A percentile compares a stretch with the other conserved stretches of the same genome.
Conservation (phyloP, 345 rosid genomes). For the Salix koriyanagi region DNA sequence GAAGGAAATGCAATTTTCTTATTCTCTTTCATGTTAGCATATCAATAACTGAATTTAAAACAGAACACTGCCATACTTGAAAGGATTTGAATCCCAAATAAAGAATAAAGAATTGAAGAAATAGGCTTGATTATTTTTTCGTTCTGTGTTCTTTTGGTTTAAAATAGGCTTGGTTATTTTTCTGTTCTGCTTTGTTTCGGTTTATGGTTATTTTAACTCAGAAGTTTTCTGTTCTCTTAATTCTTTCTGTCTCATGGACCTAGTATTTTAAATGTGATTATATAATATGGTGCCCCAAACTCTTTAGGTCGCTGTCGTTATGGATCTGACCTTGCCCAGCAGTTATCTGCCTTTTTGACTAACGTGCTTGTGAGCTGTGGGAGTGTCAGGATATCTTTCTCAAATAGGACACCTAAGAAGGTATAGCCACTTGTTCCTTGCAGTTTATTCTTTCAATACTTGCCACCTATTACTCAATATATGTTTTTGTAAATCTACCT, state of each 20-base stretch:
- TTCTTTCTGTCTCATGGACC: background rate
- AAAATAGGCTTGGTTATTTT: background rate
- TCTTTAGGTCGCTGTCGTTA: constrained; percentile 70
- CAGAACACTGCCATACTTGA: background rate
- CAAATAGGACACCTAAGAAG: constrained; percentile 79
- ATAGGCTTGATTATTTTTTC: background rate
- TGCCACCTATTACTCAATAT: background rate
- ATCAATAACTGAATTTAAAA: background rate
- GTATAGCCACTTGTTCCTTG: constrained; percentile 30
- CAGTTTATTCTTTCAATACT: background rate
- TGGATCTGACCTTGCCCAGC: constrained; percentile 80
- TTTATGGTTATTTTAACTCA: background rate
- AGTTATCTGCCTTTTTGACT: constrained; percentile 54
- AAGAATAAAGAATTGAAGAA: background rate
- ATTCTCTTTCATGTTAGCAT: background rate
- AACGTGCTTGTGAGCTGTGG: constrained; percentile 71
- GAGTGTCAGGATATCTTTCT: constrained; percentile 77
- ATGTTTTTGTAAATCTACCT: background rate
- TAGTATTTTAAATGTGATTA: constrained; percentile 1
- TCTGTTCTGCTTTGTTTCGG: background rate
- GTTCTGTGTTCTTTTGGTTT: too few species aligned
- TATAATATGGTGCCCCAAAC: background rate
- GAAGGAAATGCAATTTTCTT: background rate
- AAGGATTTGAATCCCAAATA: background rate
- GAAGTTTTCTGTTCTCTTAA: background rate